Conservation (phyloP, 305 asterid species). For the Lippia alba region DNA sequence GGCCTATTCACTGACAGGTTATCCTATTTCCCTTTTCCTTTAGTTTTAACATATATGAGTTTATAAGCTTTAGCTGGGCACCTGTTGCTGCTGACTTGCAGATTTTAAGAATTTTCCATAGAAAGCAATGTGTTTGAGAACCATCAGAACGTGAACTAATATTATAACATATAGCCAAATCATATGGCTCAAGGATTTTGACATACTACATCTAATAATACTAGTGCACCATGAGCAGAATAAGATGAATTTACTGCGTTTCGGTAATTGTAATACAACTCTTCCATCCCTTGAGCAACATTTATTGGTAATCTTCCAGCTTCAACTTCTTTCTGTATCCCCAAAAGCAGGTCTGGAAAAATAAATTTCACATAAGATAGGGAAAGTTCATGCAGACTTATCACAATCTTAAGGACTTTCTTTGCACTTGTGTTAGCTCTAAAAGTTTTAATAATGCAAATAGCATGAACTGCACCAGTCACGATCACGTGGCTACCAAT, state of each 20-base stretch:
- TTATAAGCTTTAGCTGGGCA: constrained; percentile 13
- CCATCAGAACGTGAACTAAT: constrained; percentile 16
- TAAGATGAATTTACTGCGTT: constrained; percentile 73
- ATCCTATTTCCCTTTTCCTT: neutral
- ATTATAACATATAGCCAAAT: constrained; percentile 11
- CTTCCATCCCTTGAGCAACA: constrained; percentile 82
- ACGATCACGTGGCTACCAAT: constrained; percentile 23
- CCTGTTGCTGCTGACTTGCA: constrained; percentile 1
- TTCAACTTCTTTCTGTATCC: constrained; percentile 71
- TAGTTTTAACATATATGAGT: constrained; percentile 25
- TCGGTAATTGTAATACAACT: constrained; percentile 78
- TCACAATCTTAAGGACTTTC: constrained; percentile 2
- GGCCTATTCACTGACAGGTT: neutral
- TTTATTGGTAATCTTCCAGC: constrained; percentile 73
- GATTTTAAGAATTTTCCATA: constrained; percentile 14
- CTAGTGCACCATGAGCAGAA: constrained; percentile 40
- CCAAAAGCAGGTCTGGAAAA: constrained; percentile 54
- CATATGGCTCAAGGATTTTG: constrained; percentile 6
- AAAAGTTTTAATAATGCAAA: constrained; percentile 19
- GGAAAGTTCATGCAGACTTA: constrained; percentile 28
- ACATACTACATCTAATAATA: constrained; percentile 30
- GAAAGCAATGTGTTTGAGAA: constrained; percentile 1
- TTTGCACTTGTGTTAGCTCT: constrained; percentile 25
- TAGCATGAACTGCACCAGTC: constrained; percentile 5
- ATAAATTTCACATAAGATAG: constrained; percentile 32